Conservation (phyloP, 306 rosid genomes). For the Quercus engelmannii region DNA sequence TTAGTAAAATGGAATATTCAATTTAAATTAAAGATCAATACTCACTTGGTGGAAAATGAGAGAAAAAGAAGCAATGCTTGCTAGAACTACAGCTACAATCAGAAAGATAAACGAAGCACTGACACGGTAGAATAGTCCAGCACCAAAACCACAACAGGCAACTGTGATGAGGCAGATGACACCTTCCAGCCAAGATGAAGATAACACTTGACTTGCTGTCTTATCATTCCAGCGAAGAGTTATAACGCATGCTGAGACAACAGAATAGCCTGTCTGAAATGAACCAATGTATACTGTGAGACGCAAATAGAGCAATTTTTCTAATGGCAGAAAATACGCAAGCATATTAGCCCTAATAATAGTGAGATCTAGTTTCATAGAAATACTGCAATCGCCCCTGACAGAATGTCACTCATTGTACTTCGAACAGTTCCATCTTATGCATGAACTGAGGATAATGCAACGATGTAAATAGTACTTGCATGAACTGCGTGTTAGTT, state of each 20-base stretch:
- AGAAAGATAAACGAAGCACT: slow-evolving; percentile 42
- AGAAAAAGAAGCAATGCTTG: slow-evolving; percentile 50
- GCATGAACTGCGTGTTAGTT: background rate
- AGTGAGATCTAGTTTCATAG: background rate
- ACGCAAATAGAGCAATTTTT: background rate
- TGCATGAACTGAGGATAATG: background rate
- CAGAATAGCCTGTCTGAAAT: slow-evolving; percentile 97
- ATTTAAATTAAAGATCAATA: background rate
- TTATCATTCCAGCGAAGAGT: too few species aligned
- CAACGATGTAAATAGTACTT: background rate
- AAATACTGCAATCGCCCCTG: background rate
- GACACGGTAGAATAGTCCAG: too few species aligned
- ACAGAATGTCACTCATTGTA: background rate
- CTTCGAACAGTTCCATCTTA: background rate
- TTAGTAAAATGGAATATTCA: slow-evolving; percentile 1
- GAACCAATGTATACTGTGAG: slow-evolving; percentile 26
- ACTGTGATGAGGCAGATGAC: too few species aligned
- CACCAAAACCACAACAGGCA: too few species aligned
- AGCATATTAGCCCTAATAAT: background rate
- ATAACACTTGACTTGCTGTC: too few species aligned
- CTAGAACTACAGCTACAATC: slow-evolving; percentile 45
- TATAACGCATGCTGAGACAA: too few species aligned
- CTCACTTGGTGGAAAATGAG: slow-evolving; percentile 75
- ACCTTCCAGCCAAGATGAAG: too few species aligned
- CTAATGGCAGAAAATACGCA: background rate